These are phyloP conservation scores for Vanderwaltozyma verrucispora DNA, from an alignment of 805 yeast species.

Conservation along the genomic window DNA sequence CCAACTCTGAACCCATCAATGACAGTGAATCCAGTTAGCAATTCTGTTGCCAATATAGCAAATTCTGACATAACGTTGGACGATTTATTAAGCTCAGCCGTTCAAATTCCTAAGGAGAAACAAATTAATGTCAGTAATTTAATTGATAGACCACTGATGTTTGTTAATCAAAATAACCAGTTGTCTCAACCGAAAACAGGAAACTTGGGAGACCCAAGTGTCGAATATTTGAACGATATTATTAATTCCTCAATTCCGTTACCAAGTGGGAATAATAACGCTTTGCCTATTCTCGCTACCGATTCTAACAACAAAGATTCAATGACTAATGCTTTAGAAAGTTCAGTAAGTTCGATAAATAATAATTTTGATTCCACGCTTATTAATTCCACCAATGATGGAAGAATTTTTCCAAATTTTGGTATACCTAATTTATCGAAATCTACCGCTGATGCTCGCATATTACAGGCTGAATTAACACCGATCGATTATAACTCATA, in stretches of 20 bases:
- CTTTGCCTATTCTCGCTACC: no score
- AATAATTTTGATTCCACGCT: background rate
- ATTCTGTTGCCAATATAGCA: no score
- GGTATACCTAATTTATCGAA: conserved; percentile 1
- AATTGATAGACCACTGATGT: conserved; percentile 23
- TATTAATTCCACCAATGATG: background rate
- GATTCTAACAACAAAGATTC: no score
- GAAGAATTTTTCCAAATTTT: conserved; percentile 2
- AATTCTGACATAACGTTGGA: conserved; percentile 8
- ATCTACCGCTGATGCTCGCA: background rate
- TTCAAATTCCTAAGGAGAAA: background rate
- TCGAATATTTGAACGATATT: conserved; percentile 20
- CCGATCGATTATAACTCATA: background rate
- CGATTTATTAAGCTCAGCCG: background rate
- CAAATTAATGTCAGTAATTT: conserved; percentile 20
- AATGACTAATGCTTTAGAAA: no score
- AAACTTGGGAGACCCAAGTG: no score
- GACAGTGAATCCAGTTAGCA: no score
- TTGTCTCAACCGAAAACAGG: background rate
- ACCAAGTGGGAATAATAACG: background rate
- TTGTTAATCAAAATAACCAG: no score
- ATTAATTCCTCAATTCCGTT: background rate
- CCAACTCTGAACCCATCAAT: background rate
- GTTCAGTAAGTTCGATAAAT: no score
- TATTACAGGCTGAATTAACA: background rate